Evolutionary conservation across 257 asterid genomes (phyloP), one percentile per base, ranked within the genome.

Genomic region (Solanum megistacrolobum): DNA sequence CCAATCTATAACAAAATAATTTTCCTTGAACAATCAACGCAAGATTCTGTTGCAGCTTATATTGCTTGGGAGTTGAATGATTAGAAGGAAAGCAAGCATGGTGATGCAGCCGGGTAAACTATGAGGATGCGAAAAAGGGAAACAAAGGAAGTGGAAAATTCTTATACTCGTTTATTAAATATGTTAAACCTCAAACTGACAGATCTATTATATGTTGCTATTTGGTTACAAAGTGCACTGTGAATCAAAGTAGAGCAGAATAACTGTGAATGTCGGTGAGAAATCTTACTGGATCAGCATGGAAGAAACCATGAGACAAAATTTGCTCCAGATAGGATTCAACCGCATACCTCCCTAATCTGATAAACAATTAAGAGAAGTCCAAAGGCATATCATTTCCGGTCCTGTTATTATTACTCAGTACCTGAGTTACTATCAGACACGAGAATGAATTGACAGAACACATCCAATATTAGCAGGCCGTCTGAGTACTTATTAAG

Each of bases 291-390:
- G 98, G 99, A 84, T 96, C 99, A 29, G 98, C 99, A 89, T 95
- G 99, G 90, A 96, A 96, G 86, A 96, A 96, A 41, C 99, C 99
- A 92, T 95, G 98, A 78, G 99, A 95, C 86, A 96, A 87, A 78
- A 96, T 96, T 92, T 96, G 99, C 92, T 96, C 99, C 93, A 96
- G 93, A 90, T 96, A 96, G 84, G 98, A 96, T 91, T 96, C 99
- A 85, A 96, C 99, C 29, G 98, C 98, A 90, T 95, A 96, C 35
- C 99, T 93, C 68, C 95, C 92, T 98, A 96, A 89, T 94, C 98
- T 96, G 93, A 82, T 52, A 78, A 73, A 66, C 41, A 82, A 82
- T 82, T 31, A 48, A 52, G 69, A 48, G 69, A 82, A 82, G 29
- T 82, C 41, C 68, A 82, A 48, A 46, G 25, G 41, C 25, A 82